phyloP scores from a whole-genome alignment of 176 grass and related monocot species.

The Puccinellia tenuiflora region DNA sequence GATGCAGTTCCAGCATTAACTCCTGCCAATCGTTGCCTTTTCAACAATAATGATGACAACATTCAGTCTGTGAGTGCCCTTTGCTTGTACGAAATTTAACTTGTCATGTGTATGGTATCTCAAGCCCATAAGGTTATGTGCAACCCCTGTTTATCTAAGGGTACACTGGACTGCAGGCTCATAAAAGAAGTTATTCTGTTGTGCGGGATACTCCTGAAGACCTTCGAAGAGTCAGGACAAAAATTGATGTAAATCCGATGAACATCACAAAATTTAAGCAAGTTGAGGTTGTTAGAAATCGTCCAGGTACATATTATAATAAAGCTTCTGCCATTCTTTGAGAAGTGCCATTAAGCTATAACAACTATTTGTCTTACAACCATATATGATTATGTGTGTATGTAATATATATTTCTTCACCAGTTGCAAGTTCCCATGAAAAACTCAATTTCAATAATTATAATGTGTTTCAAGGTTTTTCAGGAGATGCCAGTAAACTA shows the following conservation, averaged over 20 bases:
- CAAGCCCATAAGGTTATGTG: not conserved
- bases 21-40: constrained; percentile 15
- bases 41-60: constrained; percentile 19
- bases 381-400: not conserved
- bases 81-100: not conserved
- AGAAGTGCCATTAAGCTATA: not conserved
- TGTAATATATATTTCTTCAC: not conserved
- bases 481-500: constrained; percentile 14
- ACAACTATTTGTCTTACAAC: not conserved
- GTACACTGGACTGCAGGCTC: constrained; percentile 32
- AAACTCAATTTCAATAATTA: not conserved
- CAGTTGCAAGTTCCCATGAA: constrained; percentile 12
- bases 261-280: constrained; percentile 52
- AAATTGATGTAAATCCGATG: constrained; percentile 34
- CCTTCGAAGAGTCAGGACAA: constrained; percentile 51
- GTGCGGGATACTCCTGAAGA: constrained; percentile 22
- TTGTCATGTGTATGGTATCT: constrained; percentile 1
- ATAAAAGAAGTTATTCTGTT: constrained; percentile 49
- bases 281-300: constrained; percentile 40
- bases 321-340: not conserved
- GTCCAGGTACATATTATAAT: constrained; percentile 22
- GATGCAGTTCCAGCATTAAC: constrained; percentile 24
- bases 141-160: not conserved
- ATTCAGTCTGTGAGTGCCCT: constrained; percentile 38
- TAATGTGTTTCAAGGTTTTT: not conserved